phyloP scores from a whole-genome alignment of 495 filamentous ascomycete species.

The Glonium stellatum region DNA sequence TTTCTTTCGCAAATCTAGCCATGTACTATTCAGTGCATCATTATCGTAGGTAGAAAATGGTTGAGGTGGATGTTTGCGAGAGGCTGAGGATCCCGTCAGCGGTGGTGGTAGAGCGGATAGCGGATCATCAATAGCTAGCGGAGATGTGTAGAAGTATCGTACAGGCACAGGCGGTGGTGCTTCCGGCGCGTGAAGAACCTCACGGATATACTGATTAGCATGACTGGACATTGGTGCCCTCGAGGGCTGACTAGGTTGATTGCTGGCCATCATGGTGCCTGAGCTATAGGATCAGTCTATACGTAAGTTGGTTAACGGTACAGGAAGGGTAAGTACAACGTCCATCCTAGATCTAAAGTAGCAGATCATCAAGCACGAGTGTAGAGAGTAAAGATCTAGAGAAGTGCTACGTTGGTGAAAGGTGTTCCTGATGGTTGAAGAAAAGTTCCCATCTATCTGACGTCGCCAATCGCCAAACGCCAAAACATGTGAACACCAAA shows the following conservation, averaged over 20 bases:
- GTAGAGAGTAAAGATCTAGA: background rate
- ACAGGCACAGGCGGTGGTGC: slow-evolving; percentile 32
- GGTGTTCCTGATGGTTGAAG: slow-evolving; percentile 1
- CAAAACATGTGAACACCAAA: slow-evolving; percentile 18
- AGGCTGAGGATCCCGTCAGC: slow-evolving; percentile 12
- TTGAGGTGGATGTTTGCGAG: slow-evolving; percentile 32
- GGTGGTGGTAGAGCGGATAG: slow-evolving; percentile 39
- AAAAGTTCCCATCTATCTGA: slow-evolving; percentile 10
- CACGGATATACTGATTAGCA: slow-evolving; percentile 32
- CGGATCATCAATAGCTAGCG: slow-evolving; percentile 39
- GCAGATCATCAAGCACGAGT: background rate
- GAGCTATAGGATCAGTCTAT: background rate
- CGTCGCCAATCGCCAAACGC: slow-evolving; percentile 17
- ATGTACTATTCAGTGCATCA: slow-evolving; percentile 35
- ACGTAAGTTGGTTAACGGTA: background rate
- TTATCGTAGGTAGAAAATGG: slow-evolving; percentile 41
- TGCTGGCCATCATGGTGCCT: slow-evolving; percentile 6
- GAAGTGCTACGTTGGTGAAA: background rate
- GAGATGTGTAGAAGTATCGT: slow-evolving; percentile 39
- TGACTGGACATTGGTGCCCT: slow-evolving; percentile 20
- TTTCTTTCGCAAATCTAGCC: slow-evolving; percentile 35
- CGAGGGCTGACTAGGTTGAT: slow-evolving; percentile 2
- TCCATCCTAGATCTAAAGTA: background rate
- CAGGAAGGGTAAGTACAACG: background rate
- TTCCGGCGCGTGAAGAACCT: slow-evolving; percentile 33